phyloP scores from a whole-genome alignment of 2,329 filamentous ascomycete genomes.

The Alternaria sp. region DNA sequence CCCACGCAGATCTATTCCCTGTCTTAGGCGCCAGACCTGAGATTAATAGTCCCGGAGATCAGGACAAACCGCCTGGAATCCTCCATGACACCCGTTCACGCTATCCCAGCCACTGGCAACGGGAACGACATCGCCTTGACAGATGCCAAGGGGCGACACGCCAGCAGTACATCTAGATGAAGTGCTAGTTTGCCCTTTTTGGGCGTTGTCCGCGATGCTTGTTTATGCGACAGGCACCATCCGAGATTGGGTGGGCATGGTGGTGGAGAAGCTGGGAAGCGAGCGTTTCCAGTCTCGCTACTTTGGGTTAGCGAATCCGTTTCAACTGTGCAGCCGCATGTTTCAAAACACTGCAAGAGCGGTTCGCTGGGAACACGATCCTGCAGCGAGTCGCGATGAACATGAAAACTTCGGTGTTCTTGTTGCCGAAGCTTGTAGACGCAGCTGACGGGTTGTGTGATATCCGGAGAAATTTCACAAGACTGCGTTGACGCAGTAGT shows the following conservation, averaged over 20 bases:
- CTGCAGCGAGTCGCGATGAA: constrained; percentile 14
- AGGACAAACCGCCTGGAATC: constrained; percentile 25
- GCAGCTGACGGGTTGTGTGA: background rate
- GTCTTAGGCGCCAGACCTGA: constrained; percentile 19
- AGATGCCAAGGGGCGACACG: constrained; percentile 14
- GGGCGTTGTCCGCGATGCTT: constrained; percentile 9
- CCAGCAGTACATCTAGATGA: constrained; percentile 17
- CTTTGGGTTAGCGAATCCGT: constrained; percentile 21
- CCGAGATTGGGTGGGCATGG: constrained; percentile 27
- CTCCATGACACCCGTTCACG: constrained; percentile 22
- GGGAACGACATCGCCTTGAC: constrained; percentile 17
- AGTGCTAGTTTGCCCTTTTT: constrained; percentile 13
- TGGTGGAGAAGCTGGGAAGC: constrained; percentile 24
- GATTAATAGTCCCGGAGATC: constrained; percentile 16
- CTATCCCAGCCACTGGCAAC: constrained; percentile 8
- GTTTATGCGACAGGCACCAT: constrained; percentile 22
- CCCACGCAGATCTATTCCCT: constrained; percentile 20
- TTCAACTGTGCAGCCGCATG: constrained; percentile 21
- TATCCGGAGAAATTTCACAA: background rate
- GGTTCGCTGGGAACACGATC: constrained; percentile 16
- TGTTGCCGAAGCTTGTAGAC: background rate
- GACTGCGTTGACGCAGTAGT: background rate
- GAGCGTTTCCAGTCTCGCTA: constrained; percentile 29
- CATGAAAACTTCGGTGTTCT: background rate
- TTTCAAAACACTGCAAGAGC: constrained; percentile 30